Evolutionary conservation across 345 rosid genomes (phyloP), one percentile per base, ranked within the genome.

Genomic region (Schrenkiella parvula): DNA sequence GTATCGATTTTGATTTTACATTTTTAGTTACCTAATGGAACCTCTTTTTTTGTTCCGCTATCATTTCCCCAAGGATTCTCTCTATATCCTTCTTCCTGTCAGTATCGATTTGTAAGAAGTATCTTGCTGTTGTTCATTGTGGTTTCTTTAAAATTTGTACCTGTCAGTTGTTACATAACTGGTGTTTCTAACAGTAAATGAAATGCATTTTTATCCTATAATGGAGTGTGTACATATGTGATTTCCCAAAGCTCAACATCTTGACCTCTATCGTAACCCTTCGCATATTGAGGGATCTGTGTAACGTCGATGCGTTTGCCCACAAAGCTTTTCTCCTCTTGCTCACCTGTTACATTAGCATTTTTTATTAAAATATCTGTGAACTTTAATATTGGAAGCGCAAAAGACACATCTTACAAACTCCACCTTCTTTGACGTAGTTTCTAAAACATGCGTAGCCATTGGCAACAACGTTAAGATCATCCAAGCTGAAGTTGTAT

Each of bases 221-320:
- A 14, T 19, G 10, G 4, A 52, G 2, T 32, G n/a, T 21, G 38
- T 41, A 46, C 66, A 38, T 71, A 82, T 80, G 54, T 81, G 50
- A 93, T 91, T 79, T 85, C 82, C 98, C 98, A 93, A 42, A 91
- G 82, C 78, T 89, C 97, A 4, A 89, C 79, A 14, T 91, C 90
- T n/a, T 71, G 76, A 67, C 96, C 98, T 74, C 95, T 84, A 12
- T 88, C 85, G 32, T 89, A 89, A 19, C 68, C 80, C 21, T 70
- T 64, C 2, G 88, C 28, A n/a, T 81, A 93, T 53, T 80, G 87
- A 5, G 92, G 96, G 57, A 89, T 79, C 47, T 66, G 53, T 19
- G 84, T 74, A 41, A 91, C 62, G 61, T 88, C 84, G 6, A 93
- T 67, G 19, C 80, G 55, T 65, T 72, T 85, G 6, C 96, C 96